Conservation (phyloP, 148 eudicot species). For the Diospyros kaki region DNA sequence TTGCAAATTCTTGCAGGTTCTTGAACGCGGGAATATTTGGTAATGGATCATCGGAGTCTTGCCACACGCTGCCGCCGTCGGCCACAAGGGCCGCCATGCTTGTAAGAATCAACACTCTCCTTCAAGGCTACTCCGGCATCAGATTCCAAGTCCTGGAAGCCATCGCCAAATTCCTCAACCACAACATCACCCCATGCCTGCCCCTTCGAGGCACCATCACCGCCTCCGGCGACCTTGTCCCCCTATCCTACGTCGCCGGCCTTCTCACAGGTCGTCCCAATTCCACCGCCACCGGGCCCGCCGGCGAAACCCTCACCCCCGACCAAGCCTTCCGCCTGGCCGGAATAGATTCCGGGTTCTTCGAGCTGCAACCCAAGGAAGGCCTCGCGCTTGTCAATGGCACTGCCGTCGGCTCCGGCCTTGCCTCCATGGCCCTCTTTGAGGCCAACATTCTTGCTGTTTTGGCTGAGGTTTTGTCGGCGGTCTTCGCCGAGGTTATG, state of each 20-base stretch:
- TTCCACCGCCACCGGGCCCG: constrained; percentile 26
- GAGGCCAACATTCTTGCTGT: constrained; percentile 26
- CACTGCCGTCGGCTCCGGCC: constrained; percentile 19
- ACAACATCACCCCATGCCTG: constrained; percentile 30
- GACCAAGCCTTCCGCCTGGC: constrained; percentile 26
- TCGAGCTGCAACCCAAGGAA: constrained; percentile 25
- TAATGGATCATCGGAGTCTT: constrained; percentile 23
- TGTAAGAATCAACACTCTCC: constrained; percentile 44
- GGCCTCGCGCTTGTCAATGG: constrained; percentile 22
- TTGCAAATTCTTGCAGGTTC: constrained; percentile 16
- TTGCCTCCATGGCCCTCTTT: constrained; percentile 22
- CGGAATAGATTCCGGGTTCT: constrained; percentile 25
- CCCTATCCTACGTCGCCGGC: constrained; percentile 38
- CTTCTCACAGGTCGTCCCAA: constrained; percentile 37
- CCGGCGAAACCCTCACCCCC: constrained; percentile 17
- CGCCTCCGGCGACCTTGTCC: constrained; percentile 41
- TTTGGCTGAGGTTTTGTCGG: constrained; percentile 30
- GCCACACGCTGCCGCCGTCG: constrained; percentile 36
- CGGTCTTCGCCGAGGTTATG: constrained; percentile 36
- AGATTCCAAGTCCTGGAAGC: constrained; percentile 41
- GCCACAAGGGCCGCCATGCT: constrained; percentile 46
- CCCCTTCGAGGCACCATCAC: constrained; percentile 40
- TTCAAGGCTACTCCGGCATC: constrained; percentile 48
- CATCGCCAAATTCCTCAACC: constrained; percentile 30
- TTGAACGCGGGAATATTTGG: constrained; percentile 49